Base-by-base conservation (phyloP, 73 alveolate genomes). In the Tetrahymena borealis region DNA sequence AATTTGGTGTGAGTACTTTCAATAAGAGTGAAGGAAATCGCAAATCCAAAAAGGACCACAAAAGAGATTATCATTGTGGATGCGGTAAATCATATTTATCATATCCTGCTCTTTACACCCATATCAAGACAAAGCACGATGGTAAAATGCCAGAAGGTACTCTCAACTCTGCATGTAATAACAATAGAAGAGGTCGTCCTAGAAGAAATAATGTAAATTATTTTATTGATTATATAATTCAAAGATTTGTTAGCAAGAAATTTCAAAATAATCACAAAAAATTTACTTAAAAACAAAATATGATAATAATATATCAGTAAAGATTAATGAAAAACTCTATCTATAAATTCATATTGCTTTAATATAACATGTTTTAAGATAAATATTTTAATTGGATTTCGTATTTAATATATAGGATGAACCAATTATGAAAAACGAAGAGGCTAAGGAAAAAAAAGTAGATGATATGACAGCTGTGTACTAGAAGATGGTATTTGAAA, bases 71-170 rank as follows among this genome's bases (percentile, higher is more conserved):
- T 96, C 94, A 92, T 78, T 98, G 99, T 78, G 99, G 99, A 10
- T 98, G 99, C 94, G 99, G 99, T 28, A 98, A 98, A 94, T 97
- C 95, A 91, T 98, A 98, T 94, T 96, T 98, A 42, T 94, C 98
- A 11, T 98, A 98, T 94, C 99, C 99, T 6, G 99, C 99, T 0
- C 97, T 98, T 43, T 98, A 98, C 95, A 98, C 99, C 43, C 99
- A 98, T 91, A 98, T 98, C 90, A 98, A 97, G 96, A 96, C 99
- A 1, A 92, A 92, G 90, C 95, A 92, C 38, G 92, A 92, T 78
- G 95, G 95, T 12, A 31, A 78, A 28, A 91, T 91, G 37, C 92
- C 92, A 11, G 60, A 91, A 15, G 95, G 95, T 32, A 92, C 95
- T 60, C 28, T 60, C 18, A 60, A 60, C 28, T 60, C 85, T 2